Base-by-base conservation (phyloP, 140 eudicot genomes). In the Flaveria floridana region DNA sequence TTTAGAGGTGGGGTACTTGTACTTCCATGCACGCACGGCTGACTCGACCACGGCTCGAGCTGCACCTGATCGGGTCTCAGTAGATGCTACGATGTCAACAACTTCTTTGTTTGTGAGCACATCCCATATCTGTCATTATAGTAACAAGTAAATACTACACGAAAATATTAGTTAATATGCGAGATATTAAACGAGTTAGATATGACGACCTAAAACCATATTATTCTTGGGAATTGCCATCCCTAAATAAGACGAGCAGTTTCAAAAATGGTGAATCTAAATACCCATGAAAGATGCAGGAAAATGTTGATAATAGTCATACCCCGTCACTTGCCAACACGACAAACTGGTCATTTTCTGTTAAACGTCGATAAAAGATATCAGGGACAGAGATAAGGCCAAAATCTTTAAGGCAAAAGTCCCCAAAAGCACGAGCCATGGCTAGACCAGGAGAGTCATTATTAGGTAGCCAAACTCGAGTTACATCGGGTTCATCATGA, bases 361-460 rank as follows among this genome's bases (percentile, higher is more conserved):
- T 87, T 62, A 91, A 80, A 57, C 88, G 88, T 34, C 97, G 82
- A 47, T 82, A 83, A 30, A 91, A 85, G 64, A 91, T 65, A 58
- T 89, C 96, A 11, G 97, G 97, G 20, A 89, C 89, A 21, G 97
- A 87, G 71, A 89, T 91, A 23, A 91, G 87, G 77, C 97, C 97
- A 68, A 77, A 91, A 81, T 91, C 97, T 78, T 91, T 91, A 21
- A 91, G 96, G 70, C 97, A 91, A 55, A 91, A 91, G 76, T 91
- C 97, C 55, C 97, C 97, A 68, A 91, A 91, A 48, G 97, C 97
- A 72, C 97, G 97, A 8, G 97, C 97, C 97, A 91, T 91, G 61
- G 97, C 97, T 52, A 91, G 88, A 57, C 97, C 97, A 28, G 97
- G 97, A 25, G 95, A 91, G 75, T 91, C 87, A 46, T 71, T 80